These are phyloP conservation scores for Spathaspora boniae DNA, from an alignment of 805 yeast species.

Conservation along the genomic window DNA sequence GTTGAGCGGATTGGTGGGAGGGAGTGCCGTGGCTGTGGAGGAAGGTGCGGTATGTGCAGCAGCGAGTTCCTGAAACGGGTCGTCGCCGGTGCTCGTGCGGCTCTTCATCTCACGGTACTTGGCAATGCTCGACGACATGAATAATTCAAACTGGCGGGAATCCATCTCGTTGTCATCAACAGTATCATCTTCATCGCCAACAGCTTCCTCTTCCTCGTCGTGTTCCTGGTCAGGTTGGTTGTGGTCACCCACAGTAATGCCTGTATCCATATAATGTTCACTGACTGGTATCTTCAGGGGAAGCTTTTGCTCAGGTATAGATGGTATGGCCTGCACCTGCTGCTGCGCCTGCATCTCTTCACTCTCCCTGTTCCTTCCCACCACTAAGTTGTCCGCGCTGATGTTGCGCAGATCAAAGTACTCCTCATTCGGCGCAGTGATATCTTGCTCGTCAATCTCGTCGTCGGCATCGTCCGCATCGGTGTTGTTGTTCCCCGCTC, in stretches of 20 bases:
- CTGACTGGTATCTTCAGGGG: too few relatives aligned
- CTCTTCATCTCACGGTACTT: slow-evolving; percentile 29
- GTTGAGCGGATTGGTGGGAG: slow-evolving; percentile 21
- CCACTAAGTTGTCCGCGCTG: background rate
- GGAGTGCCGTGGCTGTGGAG: slow-evolving; percentile 1
- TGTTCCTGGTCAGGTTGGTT: background rate
- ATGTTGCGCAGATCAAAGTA: background rate
- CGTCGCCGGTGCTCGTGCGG: slow-evolving; percentile 11
- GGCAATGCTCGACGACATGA: slow-evolving; percentile 29
- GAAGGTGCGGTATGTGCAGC: background rate
- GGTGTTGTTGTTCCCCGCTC: background rate
- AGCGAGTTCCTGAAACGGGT: slow-evolving; percentile 10
- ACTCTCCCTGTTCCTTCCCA: background rate
- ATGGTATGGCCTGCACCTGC: slow-evolving; percentile 1
- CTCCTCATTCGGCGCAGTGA: background rate
- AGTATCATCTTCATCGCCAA: background rate
- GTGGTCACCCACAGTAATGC: background rate
- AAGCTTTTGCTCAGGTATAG: background rate
- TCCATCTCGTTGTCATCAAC: slow-evolving; percentile 10
- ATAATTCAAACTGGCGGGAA: slow-evolving; percentile 28
- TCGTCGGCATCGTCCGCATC: background rate
- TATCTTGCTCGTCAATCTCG: background rate
- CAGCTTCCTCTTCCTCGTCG: slow-evolving; percentile 2
- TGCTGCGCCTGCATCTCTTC: background rate
- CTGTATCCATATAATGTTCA: too few relatives aligned